These are phyloP conservation scores for Kodamaea alishanica DNA, from an alignment of 1,139 yeast genomes.

Conservation along the genomic window DNA sequence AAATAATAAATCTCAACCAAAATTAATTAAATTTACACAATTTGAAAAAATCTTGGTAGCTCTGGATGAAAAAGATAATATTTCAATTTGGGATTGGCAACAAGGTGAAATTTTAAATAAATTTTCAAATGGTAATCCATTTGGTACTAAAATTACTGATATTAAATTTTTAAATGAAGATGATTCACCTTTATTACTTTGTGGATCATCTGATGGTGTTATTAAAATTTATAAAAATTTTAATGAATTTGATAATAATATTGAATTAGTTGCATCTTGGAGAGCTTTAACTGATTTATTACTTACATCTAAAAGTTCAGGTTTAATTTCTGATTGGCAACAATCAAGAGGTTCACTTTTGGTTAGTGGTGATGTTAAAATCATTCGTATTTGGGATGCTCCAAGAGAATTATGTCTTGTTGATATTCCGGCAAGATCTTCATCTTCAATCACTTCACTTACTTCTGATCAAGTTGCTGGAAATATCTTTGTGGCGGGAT, in stretches of 20 bases:
- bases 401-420: slow-evolving; percentile 83
- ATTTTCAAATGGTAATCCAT: slow-evolving; percentile 82
- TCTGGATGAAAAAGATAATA: slow-evolving; percentile 79
- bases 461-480: slow-evolving; percentile 97
- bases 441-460: slow-evolving; percentile 81
- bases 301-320: slow-evolving; percentile 76
- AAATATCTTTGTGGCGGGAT: slow-evolving; percentile 86
- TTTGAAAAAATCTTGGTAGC: slow-evolving; percentile 82
- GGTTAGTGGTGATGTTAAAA: slow-evolving; percentile 93
- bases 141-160: slow-evolving; percentile 86
- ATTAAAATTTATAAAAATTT: slow-evolving; percentile 81
- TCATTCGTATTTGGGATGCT: slow-evolving; percentile 94
- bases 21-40: slow-evolving; percentile 75
- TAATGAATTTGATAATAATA: slow-evolving; percentile 35
- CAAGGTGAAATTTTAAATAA: slow-evolving; percentile 52
- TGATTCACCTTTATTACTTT: slow-evolving; percentile 75
- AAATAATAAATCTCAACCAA: slow-evolving; percentile 78
- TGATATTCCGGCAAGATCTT: slow-evolving; percentile 88
- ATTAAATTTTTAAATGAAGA: slow-evolving; percentile 86
- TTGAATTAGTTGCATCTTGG: slow-evolving; percentile 83
- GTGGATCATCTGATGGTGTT: slow-evolving; percentile 93
- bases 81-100: slow-evolving; percentile 90
- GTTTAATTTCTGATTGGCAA: slow-evolving; percentile 92
- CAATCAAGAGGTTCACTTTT: slow-evolving; percentile 88
- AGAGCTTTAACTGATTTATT: slow-evolving; percentile 85